phyloP scores from a whole-genome alignment of 768 basidiomycete species.

The Leccinum subgranulosum region DNA sequence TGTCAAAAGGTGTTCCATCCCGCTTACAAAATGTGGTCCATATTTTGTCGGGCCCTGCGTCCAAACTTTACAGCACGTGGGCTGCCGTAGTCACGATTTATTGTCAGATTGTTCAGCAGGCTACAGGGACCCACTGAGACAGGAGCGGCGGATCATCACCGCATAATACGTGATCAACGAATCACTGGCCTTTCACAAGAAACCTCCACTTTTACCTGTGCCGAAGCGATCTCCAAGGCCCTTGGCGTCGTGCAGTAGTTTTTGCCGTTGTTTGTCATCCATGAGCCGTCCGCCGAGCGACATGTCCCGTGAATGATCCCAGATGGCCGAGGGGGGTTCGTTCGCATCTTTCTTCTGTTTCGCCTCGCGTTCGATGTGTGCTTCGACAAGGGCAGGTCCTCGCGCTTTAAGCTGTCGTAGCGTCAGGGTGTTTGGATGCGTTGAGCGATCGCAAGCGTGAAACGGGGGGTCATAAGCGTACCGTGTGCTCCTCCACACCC shows the following conservation, averaged over 20 bases:
- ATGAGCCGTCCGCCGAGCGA: slow-evolving; percentile 79
- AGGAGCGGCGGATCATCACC: slow-evolving; percentile 2
- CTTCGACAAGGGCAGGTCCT: slow-evolving; percentile 52
- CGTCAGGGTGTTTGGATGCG: background rate
- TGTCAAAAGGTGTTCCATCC: slow-evolving; percentile 1
- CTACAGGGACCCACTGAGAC: slow-evolving; percentile 5
- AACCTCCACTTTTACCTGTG: slow-evolving; percentile 64
- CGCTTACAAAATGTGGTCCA: background rate
- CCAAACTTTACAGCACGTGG: background rate
- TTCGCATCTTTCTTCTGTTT: slow-evolving; percentile 42
- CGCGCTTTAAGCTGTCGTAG: slow-evolving; percentile 43
- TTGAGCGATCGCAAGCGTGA: background rate
- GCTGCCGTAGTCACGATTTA: background rate
- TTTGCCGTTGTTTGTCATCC: slow-evolving; percentile 80
- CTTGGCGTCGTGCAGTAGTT: slow-evolving; percentile 77
- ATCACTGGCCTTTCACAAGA: slow-evolving; percentile 36
- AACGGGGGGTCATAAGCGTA: slow-evolving; percentile 32
- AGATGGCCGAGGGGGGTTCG: slow-evolving; percentile 64
- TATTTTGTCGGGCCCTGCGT: background rate
- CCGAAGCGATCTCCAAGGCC: slow-evolving; percentile 85
- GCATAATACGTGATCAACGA: background rate
- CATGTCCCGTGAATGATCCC: slow-evolving; percentile 95
- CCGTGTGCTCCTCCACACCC: slow-evolving; percentile 80
- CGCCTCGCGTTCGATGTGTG: slow-evolving; percentile 41
- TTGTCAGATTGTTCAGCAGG: background rate